Evolutionary conservation across 306 rosid species (phyloP), one percentile per base, ranked within the genome.

Genomic region (Oemleria cerasiformis): DNA sequence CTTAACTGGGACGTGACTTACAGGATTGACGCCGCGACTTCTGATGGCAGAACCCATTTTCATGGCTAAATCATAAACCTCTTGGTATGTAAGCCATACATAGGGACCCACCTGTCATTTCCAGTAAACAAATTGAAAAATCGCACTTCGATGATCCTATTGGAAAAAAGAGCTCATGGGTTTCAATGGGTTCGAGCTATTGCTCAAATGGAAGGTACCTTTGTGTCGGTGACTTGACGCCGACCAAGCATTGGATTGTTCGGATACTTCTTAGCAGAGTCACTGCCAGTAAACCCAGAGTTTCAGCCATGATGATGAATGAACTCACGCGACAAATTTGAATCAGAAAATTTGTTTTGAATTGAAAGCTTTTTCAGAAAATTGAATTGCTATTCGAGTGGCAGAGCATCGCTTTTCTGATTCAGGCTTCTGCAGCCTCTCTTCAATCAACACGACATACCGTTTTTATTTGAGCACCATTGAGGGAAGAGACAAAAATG

Each of bases 221-320:
- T 78, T 48, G 86, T 87, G 14, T 90, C 86, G 3, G 62, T 80
- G 78, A 81, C 79, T 70, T 86, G 83, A 63, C 97, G 92, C 66
- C 81, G 77, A 39, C 98, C 98, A 45, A 93, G 85, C 96, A 93
- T 83, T 58, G 74, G 92, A 57, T 66, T 73, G 67, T 64, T 74
- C 21, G 93, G 97, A 74, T 71, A 81, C 79, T 82, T 93, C 86
- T 87, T 79, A 65, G 65, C 94, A n/a, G 98, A 88, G 73, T 78
- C 88, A 58, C 96, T 93, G 82, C 73, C 9, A 77, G 63, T 39
- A 36, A 67, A 75, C 74, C 9, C 76, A 79, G 47, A 68, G 71
- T 61, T 78, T 76, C 21, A 61, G 75, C 67, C 64, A 56, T 78
- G 36, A 30, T 30, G 36, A 30, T 30, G 21, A 56, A 30, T 30